These are phyloP conservation scores for Mycoemilia scoparia DNA, from an alignment of 192 early-diverging fungal genomes.

Conservation along the genomic window DNA sequence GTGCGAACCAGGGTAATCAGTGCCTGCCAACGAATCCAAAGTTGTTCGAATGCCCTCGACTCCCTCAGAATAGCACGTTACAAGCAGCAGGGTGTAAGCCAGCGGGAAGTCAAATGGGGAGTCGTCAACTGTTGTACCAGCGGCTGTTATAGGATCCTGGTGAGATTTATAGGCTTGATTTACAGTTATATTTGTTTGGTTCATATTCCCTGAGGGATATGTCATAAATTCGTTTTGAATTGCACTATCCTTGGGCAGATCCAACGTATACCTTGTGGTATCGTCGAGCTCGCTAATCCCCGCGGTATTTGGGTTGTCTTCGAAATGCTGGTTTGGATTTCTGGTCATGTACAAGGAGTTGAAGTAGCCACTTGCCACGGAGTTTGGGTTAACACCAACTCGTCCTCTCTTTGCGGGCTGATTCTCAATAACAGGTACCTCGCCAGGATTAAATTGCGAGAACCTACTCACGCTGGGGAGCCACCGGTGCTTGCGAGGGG, in stretches of 20 bases:
- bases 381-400: no score
- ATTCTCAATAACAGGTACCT: no score
- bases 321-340: no score
- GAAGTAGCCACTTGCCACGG: no score
- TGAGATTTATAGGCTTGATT: no score
- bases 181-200: no score
- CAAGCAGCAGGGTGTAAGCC: constrained; percentile 52
- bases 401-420: no score
- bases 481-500: constrained; percentile 17
- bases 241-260: no score
- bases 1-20: constrained; percentile 51
- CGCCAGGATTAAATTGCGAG: constrained; percentile 32
- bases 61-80: constrained; percentile 68
- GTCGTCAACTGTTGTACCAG: not conserved
- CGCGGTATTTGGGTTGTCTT: not conserved
- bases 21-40: constrained; percentile 56
- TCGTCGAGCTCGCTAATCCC: not conserved
- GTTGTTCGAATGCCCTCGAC: constrained; percentile 50
- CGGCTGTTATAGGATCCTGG: constrained; percentile 1
- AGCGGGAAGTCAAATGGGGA: constrained; percentile 32
- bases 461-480: constrained; percentile 30
- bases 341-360: no score
- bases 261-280: no score
- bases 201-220: no score
- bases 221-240: no score